Evolutionary conservation across 495 filamentous ascomycete species (phyloP).

Genomic region (Lasiosphaeria hispida): DNA sequence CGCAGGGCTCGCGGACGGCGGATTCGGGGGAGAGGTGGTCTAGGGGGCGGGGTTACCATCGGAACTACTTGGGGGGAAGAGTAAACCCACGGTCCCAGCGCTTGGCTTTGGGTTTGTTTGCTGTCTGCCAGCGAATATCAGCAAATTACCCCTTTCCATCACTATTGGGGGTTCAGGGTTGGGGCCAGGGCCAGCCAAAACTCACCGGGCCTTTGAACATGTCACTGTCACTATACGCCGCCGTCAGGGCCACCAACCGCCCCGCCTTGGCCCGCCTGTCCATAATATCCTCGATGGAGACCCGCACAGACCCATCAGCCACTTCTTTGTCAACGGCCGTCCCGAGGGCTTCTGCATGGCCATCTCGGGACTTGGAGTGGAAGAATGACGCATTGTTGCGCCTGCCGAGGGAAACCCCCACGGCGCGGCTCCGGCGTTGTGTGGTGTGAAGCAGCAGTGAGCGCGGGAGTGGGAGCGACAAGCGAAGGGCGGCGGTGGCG

Average conservation of each 20-base stretch:
- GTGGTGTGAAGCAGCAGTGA: not conserved
- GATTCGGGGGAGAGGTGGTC: slow-evolving; percentile 58
- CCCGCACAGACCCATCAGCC: slow-evolving; percentile 31
- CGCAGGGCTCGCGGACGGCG: slow-evolving; percentile 55
- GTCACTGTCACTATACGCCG: slow-evolving; percentile 72
- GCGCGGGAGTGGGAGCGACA: not conserved
- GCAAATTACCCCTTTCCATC: not conserved
- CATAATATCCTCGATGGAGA: slow-evolving; percentile 69
- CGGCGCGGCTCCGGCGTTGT: not conserved
- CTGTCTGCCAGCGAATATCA: slow-evolving; percentile 26
- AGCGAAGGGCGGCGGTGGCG: no score
- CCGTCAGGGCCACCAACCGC: slow-evolving; percentile 68
- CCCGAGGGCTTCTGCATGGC: slow-evolving; percentile 17
- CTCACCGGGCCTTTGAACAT: slow-evolving; percentile 77
- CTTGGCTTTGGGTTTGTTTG: slow-evolving; percentile 73
- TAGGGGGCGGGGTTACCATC: slow-evolving; percentile 20
- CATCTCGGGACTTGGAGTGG: slow-evolving; percentile 19
- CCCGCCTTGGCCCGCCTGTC: slow-evolving; percentile 66
- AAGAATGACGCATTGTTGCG: not conserved
- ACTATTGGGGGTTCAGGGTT: not conserved
- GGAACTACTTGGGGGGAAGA: not conserved
- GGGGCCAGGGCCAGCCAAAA: slow-evolving; percentile 14
- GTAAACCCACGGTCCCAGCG: slow-evolving; percentile 75
- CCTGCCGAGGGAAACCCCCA: not conserved
- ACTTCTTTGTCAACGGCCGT: slow-evolving; percentile 9